Evolutionary conservation across 2,329 filamentous ascomycete species (phyloP), one percentile per base, ranked within the genome.

Genomic region (Aureobasidium sp.): DNA sequence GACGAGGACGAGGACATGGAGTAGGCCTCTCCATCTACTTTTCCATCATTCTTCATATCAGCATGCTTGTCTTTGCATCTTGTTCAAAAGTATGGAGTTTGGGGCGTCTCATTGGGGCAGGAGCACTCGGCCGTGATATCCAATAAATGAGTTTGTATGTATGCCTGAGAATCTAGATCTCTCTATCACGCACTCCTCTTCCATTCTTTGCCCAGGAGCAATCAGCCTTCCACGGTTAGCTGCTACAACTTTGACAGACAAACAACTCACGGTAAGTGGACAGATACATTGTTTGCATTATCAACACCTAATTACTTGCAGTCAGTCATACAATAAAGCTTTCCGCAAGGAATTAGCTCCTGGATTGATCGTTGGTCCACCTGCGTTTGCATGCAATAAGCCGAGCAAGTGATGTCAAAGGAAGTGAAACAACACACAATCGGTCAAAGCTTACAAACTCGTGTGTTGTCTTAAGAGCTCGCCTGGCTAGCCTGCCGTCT

Each of bases 1-100:
- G 58, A 64, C 6, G 62, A 64, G 48, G 64, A 63, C 29, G 63
- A 64, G 41, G 62, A 65, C 23, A 53, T 62, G 42, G 50, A 63
- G 29, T 63, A 52, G 44, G 12, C 20, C 37, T 60, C 46, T 39
- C 32, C 12, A 17, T 10, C 34, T 39, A 9, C 34, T 1, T 5
- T 27, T 37, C 29, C 26, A 42, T 48, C 55, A 15, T 46, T 36
- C 29, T 27, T 39, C n/a, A 17, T 17, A 57, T 46, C 53, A 57
- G 53, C 53, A 57, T 57, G 41, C 27, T 29, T 7, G 53, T 57
- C 29, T 57, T 57, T 44, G 52, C 52, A 56, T 56, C 39, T 57
- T 46, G 53, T 46, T 36, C n/a, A 57, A 57, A 57, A 46, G 20
- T 39, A 44, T 44, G 53, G 53, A 57, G 53, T 46, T 57, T 26